Base-by-base conservation (phyloP, 441 rosid genomes). In the Euphorbia neoarborescens region DNA sequence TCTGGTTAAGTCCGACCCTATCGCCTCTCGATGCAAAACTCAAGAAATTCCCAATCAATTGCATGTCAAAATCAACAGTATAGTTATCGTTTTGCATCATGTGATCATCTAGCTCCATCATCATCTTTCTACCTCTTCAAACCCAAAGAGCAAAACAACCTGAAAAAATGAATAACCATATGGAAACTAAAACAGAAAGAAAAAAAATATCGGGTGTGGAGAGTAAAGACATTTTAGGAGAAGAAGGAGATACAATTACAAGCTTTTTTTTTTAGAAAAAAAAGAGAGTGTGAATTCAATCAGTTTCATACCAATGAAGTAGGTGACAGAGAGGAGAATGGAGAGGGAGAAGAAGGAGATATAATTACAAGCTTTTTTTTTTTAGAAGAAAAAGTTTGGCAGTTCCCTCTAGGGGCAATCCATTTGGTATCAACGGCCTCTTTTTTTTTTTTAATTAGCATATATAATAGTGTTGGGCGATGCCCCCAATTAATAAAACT, bases 11-110 rank as follows among this genome's bases (percentile, higher is more conserved):
- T 20, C 91, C 89, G 40, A 87, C 85, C 34, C 88, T 76, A 57
- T 87, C 91, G 1, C 91, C 91, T 75, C 86, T 80, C 0, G 91
- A 85, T 0, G 89, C 89, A 15, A 81, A 85, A 40, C 89, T 82
- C 82, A 87, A 71, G 68, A 87, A 87, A 25, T 83, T 87, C 13
- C 91, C 89, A 2, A 85, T 87, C 76, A 78, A 28, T 58, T 85
- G 89, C 89, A 87, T 85, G 59, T 85, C 86, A 48, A 77, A 80
- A 20, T 78, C 77, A 12, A 60, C 77, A 4, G 79, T 71, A 40
- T 67, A 27, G 6, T 65, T 71, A 1, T 62, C 77, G 15, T 9
- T 73, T 35, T 57, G 76, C 63, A 51, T 51, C 63, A 51, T 51
- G 20, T 51, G 25, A 53, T 58, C 62, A 13, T 68, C 70, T 51